phyloP scores from a whole-genome alignment of 2,329 filamentous ascomycete species.

The Microdochium paspali region DNA sequence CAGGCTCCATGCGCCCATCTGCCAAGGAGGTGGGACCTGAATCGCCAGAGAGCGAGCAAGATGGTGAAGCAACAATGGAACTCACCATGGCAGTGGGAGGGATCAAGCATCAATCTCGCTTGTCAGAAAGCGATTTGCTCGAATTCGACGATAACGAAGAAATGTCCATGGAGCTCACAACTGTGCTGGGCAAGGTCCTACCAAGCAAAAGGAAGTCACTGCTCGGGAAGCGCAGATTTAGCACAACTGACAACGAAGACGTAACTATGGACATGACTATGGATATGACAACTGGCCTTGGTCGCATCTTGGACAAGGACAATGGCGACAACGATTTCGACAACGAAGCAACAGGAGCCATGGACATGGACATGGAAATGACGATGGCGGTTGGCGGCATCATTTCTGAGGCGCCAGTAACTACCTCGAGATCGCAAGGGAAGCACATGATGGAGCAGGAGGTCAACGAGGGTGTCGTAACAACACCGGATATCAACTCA shows the following conservation, averaged over 20 bases:
- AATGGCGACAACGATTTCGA: slow-evolving; percentile 20
- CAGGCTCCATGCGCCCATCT: slow-evolving; percentile 10
- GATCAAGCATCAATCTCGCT: slow-evolving; percentile 37
- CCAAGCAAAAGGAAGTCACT: slow-evolving; percentile 18
- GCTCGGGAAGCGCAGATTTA: slow-evolving; percentile 13
- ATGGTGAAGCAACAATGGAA: slow-evolving; percentile 71
- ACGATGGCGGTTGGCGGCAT: slow-evolving; percentile 57
- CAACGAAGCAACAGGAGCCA: slow-evolving; percentile 39
- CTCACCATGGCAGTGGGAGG: slow-evolving; percentile 70
- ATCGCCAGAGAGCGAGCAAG: slow-evolving; percentile 44
- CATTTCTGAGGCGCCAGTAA: slow-evolving; percentile 30
- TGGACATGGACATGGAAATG: slow-evolving; percentile 67
- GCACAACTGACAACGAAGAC: slow-evolving; percentile 28
- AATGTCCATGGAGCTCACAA: slow-evolving; percentile 72
- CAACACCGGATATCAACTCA: slow-evolving; percentile 27
- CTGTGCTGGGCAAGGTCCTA: slow-evolving; percentile 50
- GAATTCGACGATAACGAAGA: slow-evolving; percentile 49
- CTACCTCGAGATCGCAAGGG: slow-evolving; percentile 33
- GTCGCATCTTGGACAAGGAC: slow-evolving; percentile 37
- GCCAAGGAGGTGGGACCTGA: slow-evolving; percentile 14
- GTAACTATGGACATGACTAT: slow-evolving; percentile 34
- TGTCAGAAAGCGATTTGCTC: slow-evolving; percentile 19
- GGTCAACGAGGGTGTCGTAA: slow-evolving; percentile 35
- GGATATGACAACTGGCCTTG: slow-evolving; percentile 55
- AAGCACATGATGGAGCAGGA: slow-evolving; percentile 53